phyloP scores from a whole-genome alignment of 306 rosid species.

The Trichosanthes cucumerina region DNA sequence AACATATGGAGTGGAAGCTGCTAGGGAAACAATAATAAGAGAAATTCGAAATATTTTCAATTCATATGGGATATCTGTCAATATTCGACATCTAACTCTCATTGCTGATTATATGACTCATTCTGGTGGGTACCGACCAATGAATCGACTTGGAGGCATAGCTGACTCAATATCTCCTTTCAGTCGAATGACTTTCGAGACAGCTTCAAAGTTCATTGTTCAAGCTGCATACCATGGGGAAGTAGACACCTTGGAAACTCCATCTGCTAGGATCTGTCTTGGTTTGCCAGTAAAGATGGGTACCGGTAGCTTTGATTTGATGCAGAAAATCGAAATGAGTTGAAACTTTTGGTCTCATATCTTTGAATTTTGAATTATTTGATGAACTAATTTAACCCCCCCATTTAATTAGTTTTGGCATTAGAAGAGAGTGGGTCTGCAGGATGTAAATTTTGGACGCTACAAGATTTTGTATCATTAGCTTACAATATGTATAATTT shows the following conservation, averaged over 20 bases:
- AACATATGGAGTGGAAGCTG: constrained; percentile 83
- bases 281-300: constrained; percentile 84
- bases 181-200: constrained; percentile 75
- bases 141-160: constrained; percentile 57
- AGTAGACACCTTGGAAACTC: constrained; percentile 66
- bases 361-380: not conserved
- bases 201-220: constrained; percentile 71
- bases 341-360: not conserved
- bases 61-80: constrained; percentile 76
- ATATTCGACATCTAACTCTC: constrained; percentile 66
- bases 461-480: not conserved
- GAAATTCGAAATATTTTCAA: constrained; percentile 72
- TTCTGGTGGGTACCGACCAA: constrained; percentile 59
- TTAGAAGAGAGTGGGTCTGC: not conserved
- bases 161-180: constrained; percentile 63
- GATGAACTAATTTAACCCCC: not conserved
- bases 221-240: constrained; percentile 72
- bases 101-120: constrained; percentile 81
- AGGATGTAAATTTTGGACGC: not conserved
- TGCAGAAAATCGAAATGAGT: constrained; percentile 43
- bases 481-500: not conserved
- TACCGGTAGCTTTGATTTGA: constrained; percentile 69
- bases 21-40: constrained; percentile 72
- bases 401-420: not conserved
- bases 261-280: constrained; percentile 82